Base-by-base conservation (phyloP, 2,329 filamentous ascomycete genomes). In the Elsinoe perseae region DNA sequence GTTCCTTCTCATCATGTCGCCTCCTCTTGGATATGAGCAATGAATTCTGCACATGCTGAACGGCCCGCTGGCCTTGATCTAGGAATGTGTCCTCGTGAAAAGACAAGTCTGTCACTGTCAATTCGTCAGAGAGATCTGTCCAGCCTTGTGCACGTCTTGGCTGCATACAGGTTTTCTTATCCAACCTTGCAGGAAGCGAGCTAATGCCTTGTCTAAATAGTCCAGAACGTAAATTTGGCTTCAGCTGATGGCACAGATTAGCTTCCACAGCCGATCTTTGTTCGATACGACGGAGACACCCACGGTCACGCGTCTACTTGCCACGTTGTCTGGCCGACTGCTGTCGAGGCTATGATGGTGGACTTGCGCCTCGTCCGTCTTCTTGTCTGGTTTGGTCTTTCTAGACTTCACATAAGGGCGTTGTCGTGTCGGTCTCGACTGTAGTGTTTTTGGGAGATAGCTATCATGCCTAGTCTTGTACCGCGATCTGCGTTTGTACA, bases 401-500 rank as follows among this genome's bases (percentile, higher is more conserved):
- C n/a, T 50, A 1, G 16, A 30, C 28, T 48, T 50, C 56, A 46
- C 32, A 59, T 59, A 30, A 60, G 58, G 32, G 64, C 61, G 56
- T 64, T 63, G 61, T 68, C 61, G 57, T 67, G 65, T 62, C 67
- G 63, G 62, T 68, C 64, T 58, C 64, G 64, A 27, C 58, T 16
- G 18, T 20, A 16, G 28, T 9, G 16, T 54, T 58, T 72, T 71
- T 20, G 68, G 64, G 36, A 72, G 69, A 60, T 78, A 78, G 56
- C 68, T 70, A 57, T 77, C 75, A 38, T 68, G 65, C 34, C 70
- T 72, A 21, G 74, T 77, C 64, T 74, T 78, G 64, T 70, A 70
- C 56, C 76, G 71, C 60, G 72, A 66, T 58, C 68, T 71, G 57
- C 70, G 72, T 62, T 71, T 68, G 64, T 75, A 78, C 7, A 57